Evolutionary conservation across 2,329 filamentous ascomycete genomes (phyloP).

Genomic region (Colletotrichum eleusines): DNA sequence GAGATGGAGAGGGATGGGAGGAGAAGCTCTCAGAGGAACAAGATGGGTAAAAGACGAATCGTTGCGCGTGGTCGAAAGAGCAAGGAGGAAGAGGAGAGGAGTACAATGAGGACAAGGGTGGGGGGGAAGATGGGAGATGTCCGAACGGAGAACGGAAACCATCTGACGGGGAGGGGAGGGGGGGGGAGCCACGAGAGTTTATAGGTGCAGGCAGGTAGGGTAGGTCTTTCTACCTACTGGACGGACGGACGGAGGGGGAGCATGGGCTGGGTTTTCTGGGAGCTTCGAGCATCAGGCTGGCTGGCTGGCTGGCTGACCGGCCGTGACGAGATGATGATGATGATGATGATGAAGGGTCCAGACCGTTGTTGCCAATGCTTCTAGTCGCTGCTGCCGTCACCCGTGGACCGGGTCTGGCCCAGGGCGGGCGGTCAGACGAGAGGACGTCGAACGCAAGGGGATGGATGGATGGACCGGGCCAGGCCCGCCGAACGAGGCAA

Average conservation of each 20-base stretch:
- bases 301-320: not conserved
- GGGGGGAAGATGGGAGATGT: not conserved
- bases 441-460: not conserved
- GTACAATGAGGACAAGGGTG: not conserved
- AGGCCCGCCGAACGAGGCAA: not conserved
- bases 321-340: not conserved
- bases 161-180: not conserved
- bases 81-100: too few relatives aligned
- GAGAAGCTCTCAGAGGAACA: not conserved
- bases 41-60: not conserved
- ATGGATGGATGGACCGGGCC: not conserved
- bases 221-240: too few relatives aligned
- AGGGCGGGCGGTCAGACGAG: not conserved
- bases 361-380: constrained; percentile 2
- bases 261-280: not conserved
- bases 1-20: not conserved
- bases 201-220: not conserved
- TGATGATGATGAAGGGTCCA: not conserved
- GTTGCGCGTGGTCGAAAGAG: not conserved
- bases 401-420: not conserved
- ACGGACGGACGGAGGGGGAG: not conserved
- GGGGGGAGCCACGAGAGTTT: constrained; percentile 25
- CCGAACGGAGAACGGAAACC: not conserved
- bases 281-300: too few relatives aligned
- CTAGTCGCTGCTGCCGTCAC: constrained; percentile 4